A percentile compares a stretch with the other conserved stretches of the same genome.
These are phyloP conservation scores for Amylocystis lapponica DNA, from an alignment of 768 basidiomycete genomes.

Conservation along the genomic window DNA sequence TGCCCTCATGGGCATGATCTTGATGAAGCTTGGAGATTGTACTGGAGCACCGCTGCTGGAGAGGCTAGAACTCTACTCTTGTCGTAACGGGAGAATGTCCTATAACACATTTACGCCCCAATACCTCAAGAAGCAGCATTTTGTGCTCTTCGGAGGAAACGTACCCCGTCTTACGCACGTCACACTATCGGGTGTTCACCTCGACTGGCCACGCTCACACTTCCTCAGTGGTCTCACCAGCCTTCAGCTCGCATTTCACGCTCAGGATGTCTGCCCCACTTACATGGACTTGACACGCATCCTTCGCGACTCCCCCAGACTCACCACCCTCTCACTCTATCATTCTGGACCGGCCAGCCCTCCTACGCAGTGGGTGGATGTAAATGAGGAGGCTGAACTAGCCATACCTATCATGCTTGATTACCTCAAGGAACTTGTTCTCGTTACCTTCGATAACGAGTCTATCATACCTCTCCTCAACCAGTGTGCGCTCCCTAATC, in stretches of 20 bases:
- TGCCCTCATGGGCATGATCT: slow-evolving; percentile 32
- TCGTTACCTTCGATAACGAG: too few species aligned
- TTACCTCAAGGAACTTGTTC: slow-evolving; percentile 21
- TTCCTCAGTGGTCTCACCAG: slow-evolving; percentile 42
- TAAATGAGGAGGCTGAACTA: slow-evolving; percentile 8
- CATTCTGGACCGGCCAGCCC: slow-evolving; percentile 50
- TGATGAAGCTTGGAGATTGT: slow-evolving; percentile 25
- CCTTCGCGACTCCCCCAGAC: slow-evolving; percentile 45
- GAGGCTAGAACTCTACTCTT: slow-evolving; percentile 46
- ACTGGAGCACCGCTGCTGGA: slow-evolving; percentile 51
- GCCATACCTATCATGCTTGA: slow-evolving; percentile 25
- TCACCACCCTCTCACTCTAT: slow-evolving; percentile 46
- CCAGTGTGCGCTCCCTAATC: slow-evolving; percentile 29
- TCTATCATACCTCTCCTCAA: slow-evolving; percentile 29
- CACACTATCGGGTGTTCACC: slow-evolving; percentile 62
- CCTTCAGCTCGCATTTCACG: slow-evolving; percentile 58
- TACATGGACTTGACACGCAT: slow-evolving; percentile 49
- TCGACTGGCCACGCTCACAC: slow-evolving; percentile 49
- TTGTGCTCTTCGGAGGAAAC: slow-evolving; percentile 47
- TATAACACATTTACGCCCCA: slow-evolving; percentile 11
- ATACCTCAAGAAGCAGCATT: slow-evolving; percentile 37
- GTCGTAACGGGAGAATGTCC: slow-evolving; percentile 38
- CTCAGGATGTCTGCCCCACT: slow-evolving; percentile 55
- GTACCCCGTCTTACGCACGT: slow-evolving; percentile 45
- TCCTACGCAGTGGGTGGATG: slow-evolving; percentile 31